Percentiles rank a stretch among this genome's conserved stretches.
Evolutionary conservation across 1,139 yeast species (phyloP).

Genomic region (Neolecta irregularis): DNA sequence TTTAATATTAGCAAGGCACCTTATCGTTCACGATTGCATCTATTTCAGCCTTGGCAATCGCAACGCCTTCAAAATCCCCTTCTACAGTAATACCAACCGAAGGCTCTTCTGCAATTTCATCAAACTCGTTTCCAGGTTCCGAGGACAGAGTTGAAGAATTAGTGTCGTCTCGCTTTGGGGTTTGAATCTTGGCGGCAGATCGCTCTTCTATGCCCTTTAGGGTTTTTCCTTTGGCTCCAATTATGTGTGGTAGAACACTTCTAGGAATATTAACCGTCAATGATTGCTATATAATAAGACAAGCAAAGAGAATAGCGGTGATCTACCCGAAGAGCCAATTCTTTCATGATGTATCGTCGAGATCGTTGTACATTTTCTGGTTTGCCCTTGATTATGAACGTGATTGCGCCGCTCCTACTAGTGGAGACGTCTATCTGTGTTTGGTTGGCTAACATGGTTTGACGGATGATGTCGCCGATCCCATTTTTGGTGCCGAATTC

Average conservation of each 20-base stretch:
- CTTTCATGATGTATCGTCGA: conserved; percentile 59
- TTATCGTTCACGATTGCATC: conserved; percentile 60
- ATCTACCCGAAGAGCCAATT: conserved; percentile 40
- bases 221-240: conserved; percentile 78
- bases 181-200: conserved; percentile 60
- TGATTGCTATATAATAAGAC: conserved; percentile 36
- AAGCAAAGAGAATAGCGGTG: neutral
- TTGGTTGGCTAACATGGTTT: conserved; percentile 43
- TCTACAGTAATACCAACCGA: conserved; percentile 48
- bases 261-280: too few species aligned
- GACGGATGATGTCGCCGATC: conserved; percentile 31
- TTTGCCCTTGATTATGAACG: conserved; percentile 70
- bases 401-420: conserved; percentile 64
- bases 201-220: conserved; percentile 64
- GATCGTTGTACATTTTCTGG: conserved; percentile 56
- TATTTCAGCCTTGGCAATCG: conserved; percentile 55
- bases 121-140: conserved; percentile 18
- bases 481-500: conserved; percentile 8
- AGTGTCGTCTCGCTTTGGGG: conserved; percentile 35
- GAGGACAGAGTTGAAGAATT: conserved; percentile 18
- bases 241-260: conserved; percentile 59
- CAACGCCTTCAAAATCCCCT: conserved; percentile 79
- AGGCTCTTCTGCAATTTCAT: conserved; percentile 37
- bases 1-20: conserved; percentile 19
- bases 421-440: conserved; percentile 76